Percentiles rank a stretch among this genome's conserved stretches.
Evolutionary conservation across 2,329 filamentous ascomycete genomes (phyloP).

Genomic region (Apiospora rasikravindrae): DNA sequence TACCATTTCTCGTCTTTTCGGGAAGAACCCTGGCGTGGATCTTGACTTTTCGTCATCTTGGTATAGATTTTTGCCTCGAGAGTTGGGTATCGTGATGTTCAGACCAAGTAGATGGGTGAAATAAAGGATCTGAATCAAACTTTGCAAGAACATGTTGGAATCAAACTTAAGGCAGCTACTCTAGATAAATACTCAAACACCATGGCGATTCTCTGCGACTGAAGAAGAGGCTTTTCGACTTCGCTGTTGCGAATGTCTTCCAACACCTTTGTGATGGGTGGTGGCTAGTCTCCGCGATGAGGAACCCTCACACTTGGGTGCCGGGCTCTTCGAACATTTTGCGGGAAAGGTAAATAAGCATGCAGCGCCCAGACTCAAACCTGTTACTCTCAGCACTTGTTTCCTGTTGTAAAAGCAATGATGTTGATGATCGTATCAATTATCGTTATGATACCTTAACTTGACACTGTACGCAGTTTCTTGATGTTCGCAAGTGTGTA

Average conservation of each 20-base stretch:
- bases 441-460: too few relatives aligned
- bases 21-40: background rate
- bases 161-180: background rate
- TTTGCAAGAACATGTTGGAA: background rate
- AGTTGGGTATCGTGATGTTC: too few relatives aligned
- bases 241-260: background rate
- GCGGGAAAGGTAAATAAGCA: too few relatives aligned
- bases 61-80: background rate
- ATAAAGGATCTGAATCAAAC: background rate
- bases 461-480: too few relatives aligned
- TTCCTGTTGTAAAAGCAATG: too few relatives aligned
- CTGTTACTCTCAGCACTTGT: too few relatives aligned
- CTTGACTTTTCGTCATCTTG: background rate
- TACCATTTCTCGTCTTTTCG: background rate
- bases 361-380: too few relatives aligned
- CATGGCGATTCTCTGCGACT: too few relatives aligned
- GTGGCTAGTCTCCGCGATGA: background rate
- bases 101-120: too few relatives aligned
- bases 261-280: background rate
- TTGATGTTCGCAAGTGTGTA: too few relatives aligned
- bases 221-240: background rate
- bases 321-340: too few relatives aligned
- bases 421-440: too few relatives aligned
- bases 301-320: background rate
- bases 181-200: background rate